Base-by-base conservation (phyloP, 345 rosid species). In the Gossypium australe region DNA sequence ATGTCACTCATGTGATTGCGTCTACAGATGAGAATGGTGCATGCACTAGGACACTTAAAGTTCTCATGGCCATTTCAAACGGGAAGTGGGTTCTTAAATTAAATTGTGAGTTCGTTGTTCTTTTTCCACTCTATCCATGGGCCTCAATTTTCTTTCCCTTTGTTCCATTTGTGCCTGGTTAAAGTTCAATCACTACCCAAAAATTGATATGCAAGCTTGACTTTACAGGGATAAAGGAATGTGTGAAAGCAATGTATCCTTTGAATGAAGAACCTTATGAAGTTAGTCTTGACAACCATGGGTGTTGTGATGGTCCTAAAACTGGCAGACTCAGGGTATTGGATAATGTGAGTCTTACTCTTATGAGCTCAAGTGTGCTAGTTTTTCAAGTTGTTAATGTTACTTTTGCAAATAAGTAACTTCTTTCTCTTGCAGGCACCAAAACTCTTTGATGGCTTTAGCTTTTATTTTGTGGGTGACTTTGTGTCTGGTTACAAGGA, bases 1-100 rank as follows among this genome's bases (percentile, higher is more conserved):
- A 79, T 76, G 94, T 90, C 45, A 90, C 98, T 41, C 98, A 94
- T 78, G 91, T 92, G 58, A 89, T 94, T 81, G 97, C 97, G 65
- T 84, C 94, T 38, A 86, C 91, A 56, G 85, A 87, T 75, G 83
- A 71, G 17, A 71, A 82, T 14, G 94, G 97, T 75, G 96, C 97
- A 18, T 92, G 93, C 84, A 85, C 85, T 59, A 82, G 97, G 82
- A 92, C 98, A 9, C 66, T 89, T 18, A 92, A 94, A 80, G 92
- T 92, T 85, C 94, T 94, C 59, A 88, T 90, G 94, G 93, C 97
- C 73, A 90, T 89, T 78, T 81, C 89, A 47, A 83, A 84, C 64
- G 98, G 94, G 68, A 88, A 79, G 80, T 94, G 98, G 97, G 87
- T 92, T 74, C 85, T 94, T 49, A 85, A 87, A 56, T 77, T 87